Percentiles rank a stretch among this genome's conserved stretches.
Conservation (phyloP, 768 basidiomycete species). For the Russula sp. region DNA sequence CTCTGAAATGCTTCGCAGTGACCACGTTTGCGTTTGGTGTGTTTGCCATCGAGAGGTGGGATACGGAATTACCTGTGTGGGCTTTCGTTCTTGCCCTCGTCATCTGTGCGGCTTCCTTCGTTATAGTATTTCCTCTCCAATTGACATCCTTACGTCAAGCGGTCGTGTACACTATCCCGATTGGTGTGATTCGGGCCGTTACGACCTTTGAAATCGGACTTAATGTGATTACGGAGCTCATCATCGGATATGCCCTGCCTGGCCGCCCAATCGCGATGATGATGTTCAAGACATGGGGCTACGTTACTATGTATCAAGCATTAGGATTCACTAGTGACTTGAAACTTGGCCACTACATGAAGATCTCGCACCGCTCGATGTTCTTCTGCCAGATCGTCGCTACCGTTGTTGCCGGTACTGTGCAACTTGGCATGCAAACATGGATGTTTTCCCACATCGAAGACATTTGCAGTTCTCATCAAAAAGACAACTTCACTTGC, state of each 20-base stretch:
- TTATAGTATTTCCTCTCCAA: not conserved
- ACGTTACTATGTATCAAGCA: too few species aligned
- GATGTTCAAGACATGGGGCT: conserved; percentile 63
- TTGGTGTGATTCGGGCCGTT: too few species aligned
- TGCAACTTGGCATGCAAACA: conserved; percentile 66
- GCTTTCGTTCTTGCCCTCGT: conserved; percentile 30
- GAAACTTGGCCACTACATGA: too few species aligned
- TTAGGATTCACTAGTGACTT: too few species aligned
- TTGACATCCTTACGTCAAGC: conserved; percentile 20
- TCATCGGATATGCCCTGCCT: too few species aligned
- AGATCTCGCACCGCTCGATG: conserved; percentile 39
- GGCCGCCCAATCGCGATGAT: conserved; percentile 79
- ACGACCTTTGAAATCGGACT: conserved; percentile 12
- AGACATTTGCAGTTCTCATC: conserved; percentile 37
- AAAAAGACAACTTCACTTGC: too few species aligned
- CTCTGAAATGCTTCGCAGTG: too few species aligned
- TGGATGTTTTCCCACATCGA: conserved; percentile 72
- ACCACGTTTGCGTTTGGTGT: too few species aligned
- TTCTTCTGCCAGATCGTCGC: conserved; percentile 67
- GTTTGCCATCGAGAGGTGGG: conserved; percentile 36
- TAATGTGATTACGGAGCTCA: conserved; percentile 35
- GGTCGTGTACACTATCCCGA: conserved; percentile 42
- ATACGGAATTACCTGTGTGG: conserved; percentile 66
- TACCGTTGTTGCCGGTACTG: conserved; percentile 63
- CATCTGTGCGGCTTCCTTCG: conserved; percentile 25